Evolutionary conservation across 2,329 filamentous ascomycete species (phyloP).

Genomic region (Colletotrichum spinosum): DNA sequence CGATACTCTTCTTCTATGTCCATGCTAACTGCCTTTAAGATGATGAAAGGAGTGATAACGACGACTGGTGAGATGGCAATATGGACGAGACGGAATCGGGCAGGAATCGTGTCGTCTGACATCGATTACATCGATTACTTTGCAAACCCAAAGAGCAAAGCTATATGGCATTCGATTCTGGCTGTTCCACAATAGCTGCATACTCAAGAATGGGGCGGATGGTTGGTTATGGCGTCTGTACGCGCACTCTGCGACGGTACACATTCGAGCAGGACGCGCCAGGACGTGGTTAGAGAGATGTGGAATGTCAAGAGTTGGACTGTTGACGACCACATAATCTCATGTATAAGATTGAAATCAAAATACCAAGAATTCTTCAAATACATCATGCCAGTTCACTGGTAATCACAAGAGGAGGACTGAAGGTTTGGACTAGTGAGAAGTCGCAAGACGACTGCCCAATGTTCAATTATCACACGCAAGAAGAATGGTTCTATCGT

Average conservation of each 20-base stretch:
- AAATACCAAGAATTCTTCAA: neutral
- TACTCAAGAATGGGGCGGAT: slow-evolving; percentile 11
- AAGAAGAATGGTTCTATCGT: slow-evolving; percentile 26
- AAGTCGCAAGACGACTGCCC: neutral
- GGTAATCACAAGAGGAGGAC: neutral
- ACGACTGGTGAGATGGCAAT: slow-evolving; percentile 70
- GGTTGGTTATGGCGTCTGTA: neutral
- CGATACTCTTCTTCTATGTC: slow-evolving; percentile 18
- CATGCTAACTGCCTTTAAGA: slow-evolving; percentile 59
- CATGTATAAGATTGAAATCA: neutral
- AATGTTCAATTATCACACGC: slow-evolving; percentile 26
- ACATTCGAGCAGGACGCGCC: too few relatives aligned
- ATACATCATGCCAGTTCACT: neutral
- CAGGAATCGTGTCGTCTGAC: neutral
- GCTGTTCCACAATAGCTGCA: slow-evolving; percentile 11
- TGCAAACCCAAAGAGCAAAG: neutral
- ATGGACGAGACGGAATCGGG: neutral
- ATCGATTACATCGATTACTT: neutral
- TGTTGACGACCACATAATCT: neutral
- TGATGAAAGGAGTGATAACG: slow-evolving; percentile 78
- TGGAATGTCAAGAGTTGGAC: too few relatives aligned
- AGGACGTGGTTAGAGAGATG: too few relatives aligned
- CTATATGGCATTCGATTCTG: slow-evolving; percentile 17
- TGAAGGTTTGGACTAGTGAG: neutral
- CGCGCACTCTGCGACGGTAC: neutral